A percentile compares a stretch with the other conserved stretches of the same genome.
Conservation (phyloP, 2,329 filamentous ascomycete genomes). For the Pyricularia grisea region DNA sequence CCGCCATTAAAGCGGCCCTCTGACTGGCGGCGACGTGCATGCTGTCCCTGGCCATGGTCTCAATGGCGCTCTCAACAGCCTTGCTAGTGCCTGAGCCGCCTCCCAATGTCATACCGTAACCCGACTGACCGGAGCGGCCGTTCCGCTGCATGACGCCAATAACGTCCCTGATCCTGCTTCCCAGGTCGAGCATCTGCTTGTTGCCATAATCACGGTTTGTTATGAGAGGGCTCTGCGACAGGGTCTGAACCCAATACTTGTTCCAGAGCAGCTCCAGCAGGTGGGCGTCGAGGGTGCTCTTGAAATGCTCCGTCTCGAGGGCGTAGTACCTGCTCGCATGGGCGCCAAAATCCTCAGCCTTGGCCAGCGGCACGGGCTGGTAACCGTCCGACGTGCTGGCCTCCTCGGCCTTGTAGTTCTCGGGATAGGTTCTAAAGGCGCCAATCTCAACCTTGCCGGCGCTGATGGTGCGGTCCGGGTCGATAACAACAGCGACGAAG, state of each 20-base stretch:
- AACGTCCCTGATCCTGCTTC: slow-evolving; percentile 68
- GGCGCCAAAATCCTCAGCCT: slow-evolving; percentile 92
- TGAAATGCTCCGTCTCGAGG: slow-evolving; percentile 87
- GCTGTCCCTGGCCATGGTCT: slow-evolving; percentile 52
- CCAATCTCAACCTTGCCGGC: slow-evolving; percentile 96
- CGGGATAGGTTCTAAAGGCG: slow-evolving; percentile 85
- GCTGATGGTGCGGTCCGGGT: slow-evolving; percentile 89
- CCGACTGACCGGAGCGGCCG: slow-evolving; percentile 15
- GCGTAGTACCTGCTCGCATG: slow-evolving; percentile 87
- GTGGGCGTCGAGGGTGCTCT: slow-evolving; percentile 80
- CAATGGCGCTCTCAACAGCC: slow-evolving; percentile 38
- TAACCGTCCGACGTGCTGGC: slow-evolving; percentile 43
- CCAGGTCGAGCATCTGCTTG: slow-evolving; percentile 84
- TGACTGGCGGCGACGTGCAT: slow-evolving; percentile 53
- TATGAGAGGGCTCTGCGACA: slow-evolving; percentile 82
- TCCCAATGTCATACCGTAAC: slow-evolving; percentile 15
- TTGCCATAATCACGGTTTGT: slow-evolving; percentile 89
- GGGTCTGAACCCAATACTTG: slow-evolving; percentile 97
- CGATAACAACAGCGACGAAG: slow-evolving; percentile 91
- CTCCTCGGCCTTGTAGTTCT: slow-evolving; percentile 50
- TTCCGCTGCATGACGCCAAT: slow-evolving; percentile 27
- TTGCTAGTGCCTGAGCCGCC: slow-evolving; percentile 12
- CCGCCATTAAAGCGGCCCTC: slow-evolving; percentile 51
- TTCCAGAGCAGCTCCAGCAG: slow-evolving; percentile 90
- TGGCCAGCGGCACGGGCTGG: slow-evolving; percentile 78